Conservation (phyloP, 2,329 filamentous ascomycete genomes). For the Penicillium palitans region DNA sequence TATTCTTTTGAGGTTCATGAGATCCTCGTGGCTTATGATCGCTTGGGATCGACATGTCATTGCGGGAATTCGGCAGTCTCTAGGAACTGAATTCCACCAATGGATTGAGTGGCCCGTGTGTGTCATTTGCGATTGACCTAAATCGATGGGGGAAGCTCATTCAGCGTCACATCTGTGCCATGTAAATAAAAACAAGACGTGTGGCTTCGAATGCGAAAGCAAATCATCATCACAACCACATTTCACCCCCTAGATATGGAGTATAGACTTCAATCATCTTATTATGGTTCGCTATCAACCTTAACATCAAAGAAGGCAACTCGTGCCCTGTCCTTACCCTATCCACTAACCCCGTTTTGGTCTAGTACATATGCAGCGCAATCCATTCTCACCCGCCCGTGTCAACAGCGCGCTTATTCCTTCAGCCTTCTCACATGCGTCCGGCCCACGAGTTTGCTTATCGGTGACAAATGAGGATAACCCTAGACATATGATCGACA, state of each 20-base stretch:
- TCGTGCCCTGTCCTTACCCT: neutral
- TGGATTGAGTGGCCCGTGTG: conserved; percentile 33
- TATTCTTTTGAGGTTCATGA: conserved; percentile 35
- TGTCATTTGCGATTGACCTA: conserved; percentile 1
- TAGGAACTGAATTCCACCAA: conserved; percentile 18
- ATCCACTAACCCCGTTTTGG: neutral
- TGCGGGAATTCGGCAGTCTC: conserved; percentile 24
- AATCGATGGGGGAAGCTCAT: neutral
- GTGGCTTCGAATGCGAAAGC: neutral
- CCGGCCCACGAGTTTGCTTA: neutral
- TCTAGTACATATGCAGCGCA: neutral
- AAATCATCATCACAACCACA: neutral
- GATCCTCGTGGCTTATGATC: conserved; percentile 34
- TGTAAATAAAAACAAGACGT: no score
- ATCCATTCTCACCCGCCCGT: no score
- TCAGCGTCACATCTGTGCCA: neutral
- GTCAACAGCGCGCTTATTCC: neutral
- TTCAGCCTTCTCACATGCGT: neutral
- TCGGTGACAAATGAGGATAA: neutral
- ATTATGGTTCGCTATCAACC: neutral
- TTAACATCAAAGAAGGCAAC: neutral
- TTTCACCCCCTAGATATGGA: no score
- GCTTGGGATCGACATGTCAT: conserved; percentile 39
- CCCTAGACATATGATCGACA: neutral
- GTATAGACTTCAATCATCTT: neutral